Percentiles rank a stretch among this genome's conserved stretches.
Evolutionary conservation across 1,284 basidiomycete genomes (phyloP).

Genomic region (Ceratobasidium sp.): DNA sequence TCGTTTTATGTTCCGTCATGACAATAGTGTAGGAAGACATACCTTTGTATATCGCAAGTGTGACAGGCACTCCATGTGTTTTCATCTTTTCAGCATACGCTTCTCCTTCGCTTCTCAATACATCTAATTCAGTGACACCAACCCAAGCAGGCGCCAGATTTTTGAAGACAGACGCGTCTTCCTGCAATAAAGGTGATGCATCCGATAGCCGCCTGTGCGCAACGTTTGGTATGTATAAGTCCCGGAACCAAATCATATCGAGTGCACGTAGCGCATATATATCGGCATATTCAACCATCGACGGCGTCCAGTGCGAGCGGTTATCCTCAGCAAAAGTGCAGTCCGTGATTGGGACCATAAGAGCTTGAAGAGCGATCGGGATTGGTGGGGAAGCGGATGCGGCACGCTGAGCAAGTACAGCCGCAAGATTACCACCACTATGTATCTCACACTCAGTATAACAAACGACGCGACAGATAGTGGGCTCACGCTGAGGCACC

Average conservation of each 20-base stretch:
- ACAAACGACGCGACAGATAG: not conserved
- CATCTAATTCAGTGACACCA: conserved; percentile 71
- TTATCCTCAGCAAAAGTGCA: conserved; percentile 61
- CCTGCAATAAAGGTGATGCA: conserved; percentile 70
- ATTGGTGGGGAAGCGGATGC: conserved; percentile 62
- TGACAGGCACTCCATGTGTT: conserved; percentile 64
- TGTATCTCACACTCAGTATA: not conserved
- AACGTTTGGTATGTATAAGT: conserved; percentile 71
- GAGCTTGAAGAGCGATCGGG: conserved; percentile 69
- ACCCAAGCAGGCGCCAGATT: conserved; percentile 70
- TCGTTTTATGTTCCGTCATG: not conserved
- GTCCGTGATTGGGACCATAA: conserved; percentile 77
- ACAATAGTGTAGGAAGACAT: not conserved
- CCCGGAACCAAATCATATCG: conserved; percentile 77
- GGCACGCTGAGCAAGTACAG: conserved; percentile 72
- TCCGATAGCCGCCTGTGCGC: conserved; percentile 71
- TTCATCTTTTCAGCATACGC: conserved; percentile 70
- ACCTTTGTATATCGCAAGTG: conserved; percentile 65
- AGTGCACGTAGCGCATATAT: conserved; percentile 68
- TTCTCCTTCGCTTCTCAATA: conserved; percentile 73
- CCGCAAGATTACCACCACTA: conserved; percentile 75
- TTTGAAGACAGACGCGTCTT: conserved; percentile 64
- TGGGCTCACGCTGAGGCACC: conserved; percentile 1
- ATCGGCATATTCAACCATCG: conserved; percentile 68
- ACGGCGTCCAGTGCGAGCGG: conserved; percentile 47